Base-by-base conservation (phyloP, 352 stramenopile genomes). In the Poterioochromonas sp. region DNA sequence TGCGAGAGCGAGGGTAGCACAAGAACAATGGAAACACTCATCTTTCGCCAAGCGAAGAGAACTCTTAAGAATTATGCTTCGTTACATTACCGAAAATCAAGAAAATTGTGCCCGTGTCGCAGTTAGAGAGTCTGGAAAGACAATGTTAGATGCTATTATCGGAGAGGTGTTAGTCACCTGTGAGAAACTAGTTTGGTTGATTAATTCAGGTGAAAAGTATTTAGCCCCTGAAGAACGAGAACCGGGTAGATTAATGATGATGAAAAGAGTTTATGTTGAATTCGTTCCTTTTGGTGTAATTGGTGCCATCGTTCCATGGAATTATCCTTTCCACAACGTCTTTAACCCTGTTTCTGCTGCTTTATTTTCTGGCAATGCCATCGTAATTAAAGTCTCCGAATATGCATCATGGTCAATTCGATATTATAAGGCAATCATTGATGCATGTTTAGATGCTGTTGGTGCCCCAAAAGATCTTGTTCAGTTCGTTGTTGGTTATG, bases 271-370 rank as follows among this genome's bases (percentile, higher is more conserved):
- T 0, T 88, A 88, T 77, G 89, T 95, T 0, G 87, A 95, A 81
- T 95, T 92, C 81, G 85, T 91, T 39, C 90, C 90, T 0, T 73
- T 94, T 20, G 90, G 90, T 29, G 86, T 95, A 32, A 84, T 92
- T 71, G 90, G 87, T 22, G 87, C 90, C 64, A 95, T 93, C 82
- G 88, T 89, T 12, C 89, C 89, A n/a, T 94, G 89, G 89, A 94
- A 94, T 77, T 94, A 94, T 81, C 89, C 90, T 12, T 93, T 93
- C 83, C 89, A 94, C 81, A 94, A 94, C 80, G 83, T 93, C 82
- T 84, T 93, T 29, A 96, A 95, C 85, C 90, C 93, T 81, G 84
- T 96, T 37, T 83, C 92, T 69, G 90, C 86, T n/a, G 89, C 49
- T 54, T 34, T 73, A 22, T 79, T 79, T 37, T 85, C 86, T 51